Percentiles rank a stretch among this genome's conserved stretches.
Evolutionary conservation across 345 rosid species (phyloP).

Genomic region (thale cress (Arabidopsis thaliana)): TAIR10.1 NC_003071.7:10268501-10269000

Average conservation of each 20-base stretch:
- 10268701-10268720: not conserved
- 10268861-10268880: not conserved
- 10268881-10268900: accelerated
- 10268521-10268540: not conserved
- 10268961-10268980: constrained; percentile 51
- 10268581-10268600: not conserved
- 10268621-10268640: not conserved
- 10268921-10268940: not conserved
- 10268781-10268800: not conserved
- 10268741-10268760: not conserved
- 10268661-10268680: not conserved
- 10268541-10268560: not conserved
- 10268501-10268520: too few species aligned
- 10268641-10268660: not conserved
- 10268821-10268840: too few species aligned
- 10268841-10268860: not conserved
- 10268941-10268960: constrained; percentile 46
- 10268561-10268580: not conserved
- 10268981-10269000: not conserved
- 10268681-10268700: not conserved
- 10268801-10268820: not conserved
- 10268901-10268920: not conserved
- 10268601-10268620: not conserved
- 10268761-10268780: not conserved
- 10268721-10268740: not conserved